Evolutionary conservation across 352 stramenopile species (phyloP).

Genomic region (Globisporangium recalcitrans): DNA sequence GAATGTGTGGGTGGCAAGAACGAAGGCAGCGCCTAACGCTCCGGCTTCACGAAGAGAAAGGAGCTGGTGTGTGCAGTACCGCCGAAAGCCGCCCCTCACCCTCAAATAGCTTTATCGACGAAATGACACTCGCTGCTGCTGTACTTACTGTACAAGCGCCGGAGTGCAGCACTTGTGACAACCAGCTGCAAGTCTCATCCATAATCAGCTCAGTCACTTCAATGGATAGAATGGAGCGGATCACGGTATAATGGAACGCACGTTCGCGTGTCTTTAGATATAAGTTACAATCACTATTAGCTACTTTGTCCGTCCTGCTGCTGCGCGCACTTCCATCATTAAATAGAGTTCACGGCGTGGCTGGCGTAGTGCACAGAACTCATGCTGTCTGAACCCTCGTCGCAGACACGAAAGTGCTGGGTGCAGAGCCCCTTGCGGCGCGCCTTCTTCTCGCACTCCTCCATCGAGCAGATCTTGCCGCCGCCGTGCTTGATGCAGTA

Average conservation of each 20-base stretch:
- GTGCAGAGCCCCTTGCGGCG: conserved; percentile 78
- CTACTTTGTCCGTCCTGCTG: neutral
- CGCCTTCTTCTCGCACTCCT: conserved; percentile 75
- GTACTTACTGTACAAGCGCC: neutral
- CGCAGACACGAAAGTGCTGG: conserved; percentile 64
- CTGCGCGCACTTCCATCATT: neutral
- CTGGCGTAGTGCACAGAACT: conserved; percentile 8
- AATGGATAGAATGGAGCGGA: no score
- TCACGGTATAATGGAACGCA: neutral
- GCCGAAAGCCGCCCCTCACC: neutral
- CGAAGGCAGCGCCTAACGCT: neutral
- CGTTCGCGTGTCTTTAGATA: neutral
- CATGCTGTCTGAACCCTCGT: conserved; percentile 21
- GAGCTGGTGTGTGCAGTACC: neutral
- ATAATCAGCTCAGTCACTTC: no score
- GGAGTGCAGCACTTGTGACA: neutral
- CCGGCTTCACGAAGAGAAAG: neutral
- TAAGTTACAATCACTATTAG: conserved; percentile 1
- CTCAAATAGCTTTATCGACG: neutral
- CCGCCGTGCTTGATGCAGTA: conserved; percentile 84
- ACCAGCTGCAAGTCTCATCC: no score
- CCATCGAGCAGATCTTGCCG: conserved; percentile 75
- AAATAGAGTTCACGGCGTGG: conserved; percentile 9
- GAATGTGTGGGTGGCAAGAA: neutral
- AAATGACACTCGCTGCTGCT: neutral